phyloP scores from a whole-genome alignment of 768 basidiomycete species.

The Imleria badia region DNA sequence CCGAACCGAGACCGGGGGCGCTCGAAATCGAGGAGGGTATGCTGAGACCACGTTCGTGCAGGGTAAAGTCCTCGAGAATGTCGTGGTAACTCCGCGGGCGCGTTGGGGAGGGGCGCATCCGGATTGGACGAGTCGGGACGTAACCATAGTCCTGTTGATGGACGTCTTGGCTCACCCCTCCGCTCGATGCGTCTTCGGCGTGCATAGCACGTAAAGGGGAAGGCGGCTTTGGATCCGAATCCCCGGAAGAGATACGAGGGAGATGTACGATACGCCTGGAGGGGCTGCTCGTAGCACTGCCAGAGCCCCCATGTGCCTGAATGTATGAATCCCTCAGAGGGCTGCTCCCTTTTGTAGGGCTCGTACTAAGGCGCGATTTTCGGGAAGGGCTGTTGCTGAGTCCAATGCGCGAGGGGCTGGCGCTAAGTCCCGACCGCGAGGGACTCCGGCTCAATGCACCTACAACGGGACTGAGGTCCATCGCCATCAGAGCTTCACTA shows the following conservation, averaged over 20 bases:
- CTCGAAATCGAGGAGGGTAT: constrained; percentile 33
- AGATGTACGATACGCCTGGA: constrained; percentile 20
- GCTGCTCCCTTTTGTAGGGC: constrained; percentile 21
- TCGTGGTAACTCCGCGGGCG: constrained; percentile 67
- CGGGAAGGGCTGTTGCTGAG: constrained; percentile 22
- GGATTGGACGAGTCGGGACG: constrained; percentile 20
- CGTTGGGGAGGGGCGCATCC: constrained; percentile 33
- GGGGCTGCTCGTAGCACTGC: constrained; percentile 22
- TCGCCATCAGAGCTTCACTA: constrained; percentile 39
- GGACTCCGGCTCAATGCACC: constrained; percentile 24
- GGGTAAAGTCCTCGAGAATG: constrained; percentile 62
- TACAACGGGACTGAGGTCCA: constrained; percentile 27
- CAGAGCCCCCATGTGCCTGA: constrained; percentile 4
- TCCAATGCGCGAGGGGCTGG: constrained; percentile 23
- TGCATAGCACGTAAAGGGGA: constrained; percentile 2
- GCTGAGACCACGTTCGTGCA: constrained; percentile 32
- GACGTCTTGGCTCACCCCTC: not conserved
- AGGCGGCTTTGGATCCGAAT: constrained; percentile 5
- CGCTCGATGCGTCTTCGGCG: not conserved
- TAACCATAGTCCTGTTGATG: constrained; percentile 8
- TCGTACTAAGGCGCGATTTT: constrained; percentile 24
- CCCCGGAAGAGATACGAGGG: constrained; percentile 21
- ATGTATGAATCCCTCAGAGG: constrained; percentile 16
- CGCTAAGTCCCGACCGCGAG: constrained; percentile 16
- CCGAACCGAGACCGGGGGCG: constrained; percentile 23